A percentile compares a stretch with the other conserved stretches of the same genome.
Conservation (phyloP, 2,329 filamentous ascomycete species). For the Pyrenophora seminiperda region DNA sequence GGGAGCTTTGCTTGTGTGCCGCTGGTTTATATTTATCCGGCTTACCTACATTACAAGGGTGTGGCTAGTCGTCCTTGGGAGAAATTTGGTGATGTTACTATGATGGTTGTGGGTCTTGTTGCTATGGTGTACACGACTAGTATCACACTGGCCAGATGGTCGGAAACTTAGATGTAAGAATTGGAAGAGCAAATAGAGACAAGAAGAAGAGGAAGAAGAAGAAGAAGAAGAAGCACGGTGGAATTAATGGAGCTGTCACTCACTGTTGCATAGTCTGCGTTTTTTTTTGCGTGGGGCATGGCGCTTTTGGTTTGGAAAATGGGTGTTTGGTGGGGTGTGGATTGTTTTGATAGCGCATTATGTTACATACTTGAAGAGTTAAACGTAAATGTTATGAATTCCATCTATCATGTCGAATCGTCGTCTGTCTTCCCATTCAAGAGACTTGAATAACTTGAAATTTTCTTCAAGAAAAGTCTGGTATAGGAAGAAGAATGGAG, state of each 20-base stretch:
- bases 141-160: constrained; percentile 60
- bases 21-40: constrained; percentile 77
- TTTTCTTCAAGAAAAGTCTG: too few species aligned
- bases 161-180: constrained; percentile 13
- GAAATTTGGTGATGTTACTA: constrained; percentile 64
- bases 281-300: neutral
- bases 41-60: constrained; percentile 71
- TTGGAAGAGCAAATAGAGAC: neutral
- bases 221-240: neutral
- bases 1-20: constrained; percentile 76
- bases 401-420: too few species aligned
- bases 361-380: neutral
- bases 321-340: neutral
- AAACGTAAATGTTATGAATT: neutral
- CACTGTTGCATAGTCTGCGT: constrained; percentile 9
- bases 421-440: neutral
- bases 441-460: neutral
- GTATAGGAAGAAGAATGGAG: too few species aligned
- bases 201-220: neutral
- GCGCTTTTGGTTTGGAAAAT: constrained; percentile 1
- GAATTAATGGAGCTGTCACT: neutral
- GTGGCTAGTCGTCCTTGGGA: constrained; percentile 62
- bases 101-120: constrained; percentile 69
- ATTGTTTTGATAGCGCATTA: neutral
- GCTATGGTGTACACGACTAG: constrained; percentile 75